Base-by-base conservation (phyloP, 441 rosid genomes). In the Syzygium malaccense region DNA sequence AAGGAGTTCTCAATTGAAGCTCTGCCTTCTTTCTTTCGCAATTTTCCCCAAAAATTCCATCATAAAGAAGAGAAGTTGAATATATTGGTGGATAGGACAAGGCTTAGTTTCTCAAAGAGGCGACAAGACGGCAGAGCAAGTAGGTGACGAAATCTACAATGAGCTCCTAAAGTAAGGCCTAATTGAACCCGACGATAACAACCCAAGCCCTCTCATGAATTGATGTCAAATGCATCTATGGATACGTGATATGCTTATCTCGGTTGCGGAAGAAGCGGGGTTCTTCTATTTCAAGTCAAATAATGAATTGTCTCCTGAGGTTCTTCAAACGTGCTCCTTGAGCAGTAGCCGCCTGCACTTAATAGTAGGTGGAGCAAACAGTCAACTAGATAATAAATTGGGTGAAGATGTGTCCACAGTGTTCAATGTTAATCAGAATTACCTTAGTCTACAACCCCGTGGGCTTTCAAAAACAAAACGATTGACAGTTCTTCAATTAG, bases 21-120 rank as follows among this genome's bases (percentile, higher is more conserved):
- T 89, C 12, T 5, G 88, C 28, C 54, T 89, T 53, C 86, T 89
- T 3, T 89, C 32, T 57, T 3, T 89, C 18, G 60, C 79, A 17
- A 57, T 86, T 86, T 89, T 89, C 18, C 88, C 90, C 0, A 6
- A 75, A 23, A 75, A 60, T 4, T 20, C 49, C 26, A n/a, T 86
- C 5, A 62, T 89, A n/a, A 87, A 87, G 86, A 87, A 2, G 71
- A 89, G 88, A 45, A 54, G 86, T 13, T 32, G 56, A 58, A 89
- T 89, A 53, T 80, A 79, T 55, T 89, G 88, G 90, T 89, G 90
- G 90, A 89, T 89, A 12, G 88, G 90, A 28, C 66, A 60, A 66
- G 71, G 90, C 13, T 58, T 89, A 48, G 55, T 86, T 28, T 41
- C 0, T 20, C 25, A 0, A 7, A 0, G 17, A 11, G 83, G 6